Percentiles rank a stretch among this genome's conserved stretches.
phyloP scores from a whole-genome alignment of 108 stramenopile genomes.

The Fistulifera solaris region DNA sequence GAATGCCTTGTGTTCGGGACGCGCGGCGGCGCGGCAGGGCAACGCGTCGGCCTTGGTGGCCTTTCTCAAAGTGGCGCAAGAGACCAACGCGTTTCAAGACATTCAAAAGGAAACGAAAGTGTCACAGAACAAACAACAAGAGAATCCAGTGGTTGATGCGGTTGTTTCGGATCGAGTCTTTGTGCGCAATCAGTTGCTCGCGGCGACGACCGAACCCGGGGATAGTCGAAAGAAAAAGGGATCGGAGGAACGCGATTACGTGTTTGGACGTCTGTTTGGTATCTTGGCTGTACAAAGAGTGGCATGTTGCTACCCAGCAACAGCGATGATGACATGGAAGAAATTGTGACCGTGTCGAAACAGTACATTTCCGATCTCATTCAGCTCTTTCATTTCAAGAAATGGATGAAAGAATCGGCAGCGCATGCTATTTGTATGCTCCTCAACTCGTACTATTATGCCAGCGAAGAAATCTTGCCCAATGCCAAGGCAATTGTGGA shows the following conservation, averaged over 20 bases:
- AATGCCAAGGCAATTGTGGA: conserved; percentile 5
- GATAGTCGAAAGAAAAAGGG: conserved; percentile 52
- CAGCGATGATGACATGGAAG: conserved; percentile 3
- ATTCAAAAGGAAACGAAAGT: conserved; percentile 23
- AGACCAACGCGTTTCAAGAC: conserved; percentile 18
- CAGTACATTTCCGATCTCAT: conserved; percentile 45
- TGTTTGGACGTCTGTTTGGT: conserved; percentile 78
- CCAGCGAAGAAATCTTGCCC: neutral
- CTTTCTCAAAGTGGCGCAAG: conserved; percentile 54
- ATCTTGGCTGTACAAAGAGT: conserved; percentile 63
- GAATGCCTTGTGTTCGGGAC: conserved; percentile 73
- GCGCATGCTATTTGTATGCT: conserved; percentile 65
- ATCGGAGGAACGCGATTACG: conserved; percentile 72
- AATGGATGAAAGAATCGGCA: conserved; percentile 78
- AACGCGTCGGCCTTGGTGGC: conserved; percentile 69
- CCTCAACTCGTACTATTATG: conserved; percentile 25
- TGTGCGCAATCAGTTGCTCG: conserved; percentile 43
- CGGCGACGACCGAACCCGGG: conserved; percentile 27
- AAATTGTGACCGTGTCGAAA: conserved; percentile 21
- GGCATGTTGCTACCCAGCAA: conserved; percentile 30
- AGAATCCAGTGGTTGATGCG: no score
- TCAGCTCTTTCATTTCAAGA: conserved; percentile 60
- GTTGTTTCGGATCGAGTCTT: conserved; percentile 19
- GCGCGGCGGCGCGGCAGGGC: conserved; percentile 79
- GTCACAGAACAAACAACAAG: conserved; percentile 12